Conservation (phyloP, 257 asterid genomes). For the Nicotiana paniculata region DNA sequence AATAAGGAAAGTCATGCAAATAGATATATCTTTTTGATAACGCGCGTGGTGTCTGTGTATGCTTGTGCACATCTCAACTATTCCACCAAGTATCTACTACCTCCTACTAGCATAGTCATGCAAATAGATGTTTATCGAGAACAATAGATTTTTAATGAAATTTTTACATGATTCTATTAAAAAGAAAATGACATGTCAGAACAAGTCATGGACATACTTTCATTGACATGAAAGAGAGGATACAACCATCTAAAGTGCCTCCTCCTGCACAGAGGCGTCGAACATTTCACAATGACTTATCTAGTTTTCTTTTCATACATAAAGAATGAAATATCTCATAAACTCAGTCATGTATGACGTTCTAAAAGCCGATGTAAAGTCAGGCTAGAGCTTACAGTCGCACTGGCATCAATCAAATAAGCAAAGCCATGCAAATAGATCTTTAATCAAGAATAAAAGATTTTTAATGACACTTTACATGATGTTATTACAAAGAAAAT, state of each 20-base stretch:
- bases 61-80: background rate
- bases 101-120: background rate
- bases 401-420: background rate
- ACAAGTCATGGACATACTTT: constrained; percentile 19
- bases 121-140: background rate
- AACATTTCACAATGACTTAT: constrained; percentile 12
- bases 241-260: constrained; percentile 36
- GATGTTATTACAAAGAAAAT: constrained; percentile 10
- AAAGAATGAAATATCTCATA: background rate
- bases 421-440: background rate
- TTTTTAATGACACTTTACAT: background rate
- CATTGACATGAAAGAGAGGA: constrained; percentile 23
- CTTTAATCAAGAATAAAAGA: background rate
- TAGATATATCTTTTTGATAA: background rate
- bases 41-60: background rate
- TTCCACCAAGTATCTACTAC: background rate
- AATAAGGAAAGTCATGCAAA: background rate
- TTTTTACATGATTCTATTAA: constrained; percentile 3
- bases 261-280: constrained; percentile 36
- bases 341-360: background rate
- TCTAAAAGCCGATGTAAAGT: background rate
- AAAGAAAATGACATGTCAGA: constrained; percentile 6
- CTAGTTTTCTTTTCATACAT: background rate
- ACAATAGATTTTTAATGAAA: background rate
- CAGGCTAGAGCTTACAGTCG: background rate